Base-by-base conservation (phyloP, 177 flowering plant species). In the Vitis hybrid region DNA sequence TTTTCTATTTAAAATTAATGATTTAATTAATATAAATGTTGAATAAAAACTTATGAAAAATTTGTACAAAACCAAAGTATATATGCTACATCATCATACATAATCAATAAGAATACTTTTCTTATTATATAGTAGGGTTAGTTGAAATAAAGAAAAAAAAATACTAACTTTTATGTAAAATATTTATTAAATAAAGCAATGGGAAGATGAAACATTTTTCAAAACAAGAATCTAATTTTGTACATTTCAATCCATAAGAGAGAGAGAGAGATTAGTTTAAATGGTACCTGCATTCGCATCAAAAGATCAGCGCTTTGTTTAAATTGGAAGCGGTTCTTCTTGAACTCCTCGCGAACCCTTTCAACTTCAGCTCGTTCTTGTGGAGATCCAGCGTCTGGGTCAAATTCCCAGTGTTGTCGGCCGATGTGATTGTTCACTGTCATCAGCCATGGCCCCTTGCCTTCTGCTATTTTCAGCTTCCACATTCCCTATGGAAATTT, bases 221-320 rank as follows among this genome's bases (percentile, higher is more conserved):
- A 13, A 58, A 29, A 39, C 0, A 20, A 55, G 62, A 58, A 51
- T 26, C 45, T 19, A 14, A 51, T 50, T 18, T 52, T 5, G 10
- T 51, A 5, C 1, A 18, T 1, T 18, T 26, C 5, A 55, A 16
- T 15, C 10, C 3, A 3, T 13, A 31, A 22, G 26, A 22, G 26
- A 22, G 26, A 22, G 26, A 22, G 26, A 22, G 26, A 22, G 22
- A 20, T 22, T 22, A 22, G 26, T 22, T 22, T 22, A 22, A 22
- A 22, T 22, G 1, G 9, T 68, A 76, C 85, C 78, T 82, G 85
- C 67, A 73, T 20, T 52, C 81, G 71, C 83, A 77, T 75, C 14
- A 82, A 64, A 56, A 82, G 81, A 66, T 82, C 85, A 18, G 66
- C 10, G 31, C 70, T 49, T 15, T 64, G 66, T 62, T 72, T 72